Evolutionary conservation across 1,139 yeast species (phyloP), one percentile per base, ranked within the genome.

Genomic region (Magnusiomyces suaveolens): DNA sequence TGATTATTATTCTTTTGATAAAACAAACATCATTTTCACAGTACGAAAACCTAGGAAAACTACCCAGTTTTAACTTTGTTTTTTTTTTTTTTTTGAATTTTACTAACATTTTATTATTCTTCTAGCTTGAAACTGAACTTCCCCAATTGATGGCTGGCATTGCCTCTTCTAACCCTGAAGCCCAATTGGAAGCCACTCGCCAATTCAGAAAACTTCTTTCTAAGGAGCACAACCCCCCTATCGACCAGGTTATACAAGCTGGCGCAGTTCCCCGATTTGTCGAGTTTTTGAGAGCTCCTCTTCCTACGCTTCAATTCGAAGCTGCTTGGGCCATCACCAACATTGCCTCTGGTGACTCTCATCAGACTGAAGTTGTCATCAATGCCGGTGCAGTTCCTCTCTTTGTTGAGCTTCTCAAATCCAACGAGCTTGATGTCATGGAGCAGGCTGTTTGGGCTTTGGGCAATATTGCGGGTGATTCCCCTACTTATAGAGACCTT

Each of bases 381-480:
- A 92, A 88, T 59, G 84, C 90, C 18, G 95, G 94, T 54, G 97
- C 97, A 0, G 95, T 92, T 47, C 98, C 97, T 24, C 74, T 82
- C 58, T 89, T 92, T 72, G 96, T 92, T 50, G 79, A 84, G 62
- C 77, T 94, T 62, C 78, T 94, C 63, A 78, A 80, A 63, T 85
- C 96, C 4, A 82, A 81, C 59, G 87, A 95, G 51, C 75, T 83
- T 55, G 98, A 94, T 68, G 97, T 94, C 57, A 87, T 88, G 71
- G 98, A 92, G 69, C 98, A 92, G 74, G 97, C 97, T 23, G 92
- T 92, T 63, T 92, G 98, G 98, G 98, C 98, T 43, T 76, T 92
- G 64, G 98, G 98, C 72, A 94, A 92, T 70, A 96, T 92, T 69
- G 97, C 98, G 33, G 98, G 98, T 71, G 98, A 92, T 70, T 87